Evolutionary conservation across 2,329 filamentous ascomycete genomes (phyloP), one percentile per base, ranked within the genome.

Genomic region (Pseudocercospora macadamiae): DNA sequence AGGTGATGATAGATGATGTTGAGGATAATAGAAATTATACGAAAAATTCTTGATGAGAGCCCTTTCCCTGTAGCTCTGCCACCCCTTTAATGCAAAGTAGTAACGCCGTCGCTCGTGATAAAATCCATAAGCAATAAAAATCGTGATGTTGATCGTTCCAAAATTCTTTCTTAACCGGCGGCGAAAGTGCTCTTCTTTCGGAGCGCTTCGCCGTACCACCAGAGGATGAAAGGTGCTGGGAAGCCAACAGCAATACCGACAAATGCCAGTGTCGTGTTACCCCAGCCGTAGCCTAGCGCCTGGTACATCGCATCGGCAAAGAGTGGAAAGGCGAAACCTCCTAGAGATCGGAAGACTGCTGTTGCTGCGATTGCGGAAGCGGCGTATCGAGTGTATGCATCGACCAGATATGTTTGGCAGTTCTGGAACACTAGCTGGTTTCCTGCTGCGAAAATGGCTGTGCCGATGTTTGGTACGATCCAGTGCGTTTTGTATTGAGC

Each of bases 371-470:
- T 79, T 0, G 81, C 81, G 53, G 73, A 76, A 0, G 80, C 80
- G 0, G 80, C 77, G 53, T 79, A 79, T 1, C 75, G 70, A 0
- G 78, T 77, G 60, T 77, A 82, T 0, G 76, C 74, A 54, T 88
- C 85, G 14, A 89, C 81, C 1, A 88, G 77, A 64, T 89, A 89
- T 2, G 84, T 85, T 51, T 86, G 82, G 42, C 83, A 80, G 28
- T 82, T 82, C 69, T 83, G 82, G 61, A 86, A 88, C 0, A 79
- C 76, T 0, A 83, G 76, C 47, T 86, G 82, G 54, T 83, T 79
- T 0, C 84, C 84, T 0, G 79, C 72, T 0, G 83, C 82, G 16
- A 86, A 81, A 3, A 85, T 75, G 0, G 77, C 75, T 1, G 83
- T 82, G 1, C 85, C 86, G 32, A 87, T 76, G 59, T 87, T 85